phyloP scores from a whole-genome alignment of 2,329 filamentous ascomycete species.

The Aspergillus terreus region DNA sequence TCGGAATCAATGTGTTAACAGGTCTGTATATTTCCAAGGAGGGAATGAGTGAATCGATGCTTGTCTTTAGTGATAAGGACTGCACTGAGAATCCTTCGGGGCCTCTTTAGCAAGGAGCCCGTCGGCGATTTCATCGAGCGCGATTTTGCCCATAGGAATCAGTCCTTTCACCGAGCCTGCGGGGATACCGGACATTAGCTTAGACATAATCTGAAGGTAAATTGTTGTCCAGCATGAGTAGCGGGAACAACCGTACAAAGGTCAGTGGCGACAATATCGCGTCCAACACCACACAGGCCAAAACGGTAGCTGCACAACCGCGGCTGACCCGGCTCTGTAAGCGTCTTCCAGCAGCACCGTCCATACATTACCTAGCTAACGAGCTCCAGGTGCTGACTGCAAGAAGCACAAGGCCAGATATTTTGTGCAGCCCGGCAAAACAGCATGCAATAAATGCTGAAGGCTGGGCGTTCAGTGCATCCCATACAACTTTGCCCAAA shows the following conservation, averaged over 20 bases:
- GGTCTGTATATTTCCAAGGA: too few relatives aligned
- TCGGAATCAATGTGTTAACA: too few relatives aligned
- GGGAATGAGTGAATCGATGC: too few relatives aligned
- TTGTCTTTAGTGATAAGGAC: too few relatives aligned
- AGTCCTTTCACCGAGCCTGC: background rate
- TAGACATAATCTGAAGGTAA: too few relatives aligned
- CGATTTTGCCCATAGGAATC: background rate
- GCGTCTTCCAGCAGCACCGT: background rate
- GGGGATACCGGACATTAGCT: background rate
- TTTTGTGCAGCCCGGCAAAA: constrained; percentile 16
- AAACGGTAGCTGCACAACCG: background rate
- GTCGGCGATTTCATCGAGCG: background rate
- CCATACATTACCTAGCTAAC: background rate
- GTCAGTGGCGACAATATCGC: background rate
- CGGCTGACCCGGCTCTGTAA: background rate
- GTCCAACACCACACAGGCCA: background rate
- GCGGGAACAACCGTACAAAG: background rate
- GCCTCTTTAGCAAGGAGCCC: too few relatives aligned
- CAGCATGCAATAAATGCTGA: constrained; percentile 4
- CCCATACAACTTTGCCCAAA: constrained; percentile 8
- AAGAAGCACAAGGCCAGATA: constrained; percentile 11
- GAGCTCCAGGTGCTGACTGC: constrained; percentile 6
- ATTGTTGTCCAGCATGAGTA: background rate
- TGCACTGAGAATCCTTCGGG: too few relatives aligned
- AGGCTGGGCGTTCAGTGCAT: constrained; percentile 6